Evolutionary conservation across 164 flowering plant species (phyloP).

Genomic region (Sedum album): DNA sequence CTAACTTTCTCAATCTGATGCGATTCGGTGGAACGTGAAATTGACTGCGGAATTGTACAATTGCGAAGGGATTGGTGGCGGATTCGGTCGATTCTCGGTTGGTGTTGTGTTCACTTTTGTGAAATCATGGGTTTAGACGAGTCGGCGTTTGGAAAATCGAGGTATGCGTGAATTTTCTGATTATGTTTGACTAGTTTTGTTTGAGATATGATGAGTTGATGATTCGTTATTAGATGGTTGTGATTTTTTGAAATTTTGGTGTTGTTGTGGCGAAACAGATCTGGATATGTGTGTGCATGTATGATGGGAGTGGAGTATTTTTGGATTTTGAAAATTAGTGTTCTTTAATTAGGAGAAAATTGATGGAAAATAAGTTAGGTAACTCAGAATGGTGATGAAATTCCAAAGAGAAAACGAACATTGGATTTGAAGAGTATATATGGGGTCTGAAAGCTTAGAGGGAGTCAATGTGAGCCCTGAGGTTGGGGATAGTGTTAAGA

Average conservation of each 20-base stretch:
- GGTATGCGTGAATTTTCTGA: neutral
- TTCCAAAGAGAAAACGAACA: constrained; percentile 43
- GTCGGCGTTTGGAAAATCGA: neutral
- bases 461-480: neutral
- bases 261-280: constrained; percentile 1
- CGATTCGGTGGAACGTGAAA: constrained; percentile 3
- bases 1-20: constrained; percentile 8
- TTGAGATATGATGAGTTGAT: neutral
- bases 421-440: constrained; percentile 57
- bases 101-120: neutral
- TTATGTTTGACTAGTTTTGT: neutral
- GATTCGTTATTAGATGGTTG: neutral
- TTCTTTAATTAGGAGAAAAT: constrained; percentile 33
- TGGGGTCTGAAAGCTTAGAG: constrained; percentile 19
- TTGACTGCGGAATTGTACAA: constrained; percentile 5
- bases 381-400: constrained; percentile 32
- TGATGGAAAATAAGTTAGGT: constrained; percentile 63
- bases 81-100: neutral
- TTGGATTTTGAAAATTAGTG: constrained; percentile 30
- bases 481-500: neutral
- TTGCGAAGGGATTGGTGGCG: neutral
- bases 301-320: constrained; percentile 16
- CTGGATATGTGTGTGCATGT: constrained; percentile 5
- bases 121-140: neutral
- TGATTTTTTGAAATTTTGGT: neutral